phyloP scores from a whole-genome alignment of 306 rosid genomes.

The Cyclanthera cordifolia region DNA sequence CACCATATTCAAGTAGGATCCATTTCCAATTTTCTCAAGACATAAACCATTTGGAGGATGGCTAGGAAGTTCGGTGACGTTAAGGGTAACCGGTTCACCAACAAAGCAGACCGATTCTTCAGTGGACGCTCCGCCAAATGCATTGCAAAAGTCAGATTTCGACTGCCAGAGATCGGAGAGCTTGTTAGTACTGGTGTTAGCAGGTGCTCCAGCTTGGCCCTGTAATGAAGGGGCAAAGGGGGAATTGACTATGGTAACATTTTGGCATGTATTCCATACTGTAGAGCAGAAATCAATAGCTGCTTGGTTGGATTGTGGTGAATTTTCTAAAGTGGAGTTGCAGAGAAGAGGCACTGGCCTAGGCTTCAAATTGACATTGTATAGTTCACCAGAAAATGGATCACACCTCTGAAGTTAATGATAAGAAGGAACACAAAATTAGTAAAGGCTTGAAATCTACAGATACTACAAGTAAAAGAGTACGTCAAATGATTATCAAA shows the following conservation, averaged over 20 bases:
- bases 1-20: conserved; percentile 76
- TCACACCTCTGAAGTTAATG: conserved; percentile 54
- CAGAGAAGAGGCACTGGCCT: conserved; percentile 76
- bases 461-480: neutral
- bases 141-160: conserved; percentile 57
- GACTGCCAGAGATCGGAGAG: conserved; percentile 75
- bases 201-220: conserved; percentile 42
- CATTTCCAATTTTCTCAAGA: conserved; percentile 89
- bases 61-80: conserved; percentile 26
- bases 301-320: conserved; percentile 54
- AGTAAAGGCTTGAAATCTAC: neutral
- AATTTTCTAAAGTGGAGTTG: conserved; percentile 55
- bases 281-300: conserved; percentile 44
- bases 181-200: conserved; percentile 30
- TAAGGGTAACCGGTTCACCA: conserved; percentile 59
- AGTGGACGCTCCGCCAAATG: conserved; percentile 63
- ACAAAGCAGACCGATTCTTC: conserved; percentile 58
- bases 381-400: conserved; percentile 74
- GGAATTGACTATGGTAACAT: conserved; percentile 54
- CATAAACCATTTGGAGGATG: conserved; percentile 53
- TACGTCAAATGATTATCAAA: neutral
- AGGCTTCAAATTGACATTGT: conserved; percentile 31
- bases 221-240: conserved; percentile 69
- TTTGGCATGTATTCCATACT: conserved; percentile 78
- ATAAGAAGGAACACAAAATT: conserved; percentile 6